Evolutionary conservation across 768 basidiomycete genomes (phyloP), one percentile per base, ranked within the genome.

Genomic region (Mycena indigotica): DNA sequence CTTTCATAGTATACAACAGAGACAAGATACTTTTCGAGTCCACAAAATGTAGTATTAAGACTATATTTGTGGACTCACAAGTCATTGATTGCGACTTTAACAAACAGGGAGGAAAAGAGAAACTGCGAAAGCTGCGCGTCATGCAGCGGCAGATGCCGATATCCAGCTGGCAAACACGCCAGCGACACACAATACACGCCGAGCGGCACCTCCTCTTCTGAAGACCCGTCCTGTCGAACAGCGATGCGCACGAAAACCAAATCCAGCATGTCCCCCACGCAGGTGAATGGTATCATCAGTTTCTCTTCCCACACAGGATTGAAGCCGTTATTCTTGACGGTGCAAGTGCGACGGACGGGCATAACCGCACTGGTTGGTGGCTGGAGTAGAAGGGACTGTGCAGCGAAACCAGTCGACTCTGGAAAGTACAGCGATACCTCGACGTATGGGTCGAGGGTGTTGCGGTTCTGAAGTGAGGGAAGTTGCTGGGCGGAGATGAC

Each of bases 61-160:
- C 8, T 35, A 35, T 35, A 35, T 35, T 8, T 35, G 17, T 17
- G 8, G 17, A 17, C 12, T 24, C 46, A 63, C 25, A 59, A 60
- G 60, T 77, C 70, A 29, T 69, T 66, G 38, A 93, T 71, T 17
- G 79, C 73, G 45, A 88, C 82, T 53, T 82, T 75, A 19, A 96
- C 87, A 66, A 98, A 97, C 17, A 98, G 77, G n/a, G 95, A 95
- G 23, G 95, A 93, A 72, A 95, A 98, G 48, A 98, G 77, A 67
- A 88, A 91, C 67, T 94, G 93, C 38, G 90, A 88, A 41, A 93
- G 83, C 69, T 95, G 88, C 2, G 83, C 74, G 71, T 98, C 96
- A 65, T 94, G 91, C 30, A 98, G 75, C 0, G 96, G 94, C 4
- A 98, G 71, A 72, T 98, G 91, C 8, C 93, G 86, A 69, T 88